Base-by-base conservation (phyloP, 257 asterid genomes). In the Plantago elongata region DNA sequence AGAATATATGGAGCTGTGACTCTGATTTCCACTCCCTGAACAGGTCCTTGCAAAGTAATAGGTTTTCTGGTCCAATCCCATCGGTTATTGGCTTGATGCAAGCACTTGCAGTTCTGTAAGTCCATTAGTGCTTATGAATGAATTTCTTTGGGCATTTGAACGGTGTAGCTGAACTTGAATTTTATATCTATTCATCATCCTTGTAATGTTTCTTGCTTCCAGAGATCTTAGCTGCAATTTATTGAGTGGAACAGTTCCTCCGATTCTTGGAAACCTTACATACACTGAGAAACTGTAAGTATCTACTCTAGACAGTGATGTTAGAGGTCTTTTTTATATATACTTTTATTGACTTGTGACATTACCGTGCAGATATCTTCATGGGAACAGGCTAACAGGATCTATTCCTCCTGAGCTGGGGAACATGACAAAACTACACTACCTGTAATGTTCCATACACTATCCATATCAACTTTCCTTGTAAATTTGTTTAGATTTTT, bases 81-180 rank as follows among this genome's bases (percentile, higher is more conserved):
- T 77, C 95, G 0, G 99, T 93, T 42, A 77, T 89, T 63, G 99
- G 99, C 61, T 80, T 93, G 70, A 93, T 93, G 99, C 99, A 93
- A 78, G 99, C 99, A 43, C 95, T 93, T 69, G 99, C 99, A 13
- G 99, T 93, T 59, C 27, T 93, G 99, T 93, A 81, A 81, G 97
- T 50, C 50, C 42, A 43, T 57, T 13, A 3, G 5, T 9, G 27
- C 10, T 61, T 49, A 57, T 45, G 9, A 12, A 34, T 8, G 43
- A 17, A 47, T 37, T 30, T 47, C 64, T 42, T 22, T 22, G 27
- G 27, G 27, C 27, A 22, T 22, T 22, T 22, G 27, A 22, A 22
- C 27, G 1, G 27, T 22, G 27, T 22, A 22, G 27, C 27, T 22
- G 27, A 22, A 1, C 27, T 22, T 22, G 2, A 22, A 16, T 13